Evolutionary conservation across 164 flowering plant genomes (phyloP).

Genomic region (Platanus orientalis): DNA sequence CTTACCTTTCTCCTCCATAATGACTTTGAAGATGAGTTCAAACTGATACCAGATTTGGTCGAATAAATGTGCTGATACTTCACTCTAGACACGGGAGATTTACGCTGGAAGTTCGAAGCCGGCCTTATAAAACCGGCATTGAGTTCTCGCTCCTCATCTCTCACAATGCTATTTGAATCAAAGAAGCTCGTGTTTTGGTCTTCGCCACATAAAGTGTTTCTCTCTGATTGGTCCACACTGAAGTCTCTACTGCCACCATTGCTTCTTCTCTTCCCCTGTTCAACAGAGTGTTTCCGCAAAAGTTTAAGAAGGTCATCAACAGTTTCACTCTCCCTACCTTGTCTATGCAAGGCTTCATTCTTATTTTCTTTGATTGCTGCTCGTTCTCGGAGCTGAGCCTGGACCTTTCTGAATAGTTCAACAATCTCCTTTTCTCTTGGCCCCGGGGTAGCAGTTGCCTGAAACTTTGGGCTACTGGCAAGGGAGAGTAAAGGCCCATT

Average conservation of each 20-base stretch:
- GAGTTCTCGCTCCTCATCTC: constrained; percentile 34
- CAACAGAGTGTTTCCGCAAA: constrained; percentile 67
- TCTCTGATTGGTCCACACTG: constrained; percentile 33
- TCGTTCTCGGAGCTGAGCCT: constrained; percentile 78
- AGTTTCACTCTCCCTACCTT: constrained; percentile 63
- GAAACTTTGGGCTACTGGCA: constrained; percentile 50
- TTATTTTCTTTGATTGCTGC: constrained; percentile 70
- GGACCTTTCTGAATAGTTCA: constrained; percentile 79
- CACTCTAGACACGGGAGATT: constrained; percentile 66
- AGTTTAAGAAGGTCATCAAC: constrained; percentile 84
- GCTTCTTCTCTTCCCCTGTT: constrained; percentile 57
- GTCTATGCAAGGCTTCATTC: constrained; percentile 46
- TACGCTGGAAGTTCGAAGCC: constrained; percentile 58
- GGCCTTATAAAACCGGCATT: constrained; percentile 42
- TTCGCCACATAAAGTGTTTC: constrained; percentile 24
- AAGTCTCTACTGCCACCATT: constrained; percentile 26
- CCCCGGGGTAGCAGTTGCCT: constrained; percentile 68
- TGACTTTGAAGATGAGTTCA: constrained; percentile 17
- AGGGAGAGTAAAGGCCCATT: constrained; percentile 62
- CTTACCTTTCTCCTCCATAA: constrained; percentile 27
- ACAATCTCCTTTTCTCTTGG: constrained; percentile 86
- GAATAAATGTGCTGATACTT: constrained; percentile 47
- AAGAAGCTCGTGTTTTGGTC: constrained; percentile 36
- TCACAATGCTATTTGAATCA: constrained; percentile 26
- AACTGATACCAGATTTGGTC: constrained; percentile 20